Conservation (phyloP, 306 rosid genomes). For the Vicia sativa region DNA sequence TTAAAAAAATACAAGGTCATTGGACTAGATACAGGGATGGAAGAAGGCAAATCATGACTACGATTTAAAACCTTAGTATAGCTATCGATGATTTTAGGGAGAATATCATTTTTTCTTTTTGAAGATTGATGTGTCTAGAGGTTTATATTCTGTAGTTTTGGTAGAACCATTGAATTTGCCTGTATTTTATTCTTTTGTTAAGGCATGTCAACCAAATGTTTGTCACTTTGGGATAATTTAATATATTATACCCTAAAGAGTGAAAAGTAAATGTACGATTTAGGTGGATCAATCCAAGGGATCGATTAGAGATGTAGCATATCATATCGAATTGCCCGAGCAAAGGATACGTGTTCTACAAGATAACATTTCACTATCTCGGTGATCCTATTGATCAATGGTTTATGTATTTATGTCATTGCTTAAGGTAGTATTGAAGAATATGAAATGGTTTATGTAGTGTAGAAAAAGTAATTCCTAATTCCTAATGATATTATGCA, state of each 20-base stretch:
- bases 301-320: slow-evolving; percentile 13
- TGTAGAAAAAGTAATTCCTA: slow-evolving; percentile 4
- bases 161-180: slow-evolving; percentile 1
- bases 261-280: slow-evolving; percentile 8
- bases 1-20: no score
- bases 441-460: slow-evolving; percentile 4
- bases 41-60: neutral
- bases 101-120: neutral
- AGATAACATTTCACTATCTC: slow-evolving; percentile 22
- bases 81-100: neutral
- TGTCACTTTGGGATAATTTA: slow-evolving; percentile 13
- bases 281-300: slow-evolving; percentile 24
- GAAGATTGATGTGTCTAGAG: slow-evolving; percentile 27
- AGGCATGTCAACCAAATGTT: slow-evolving; percentile 9
- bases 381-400: slow-evolving; percentile 18
- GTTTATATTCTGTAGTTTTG: slow-evolving; percentile 12
- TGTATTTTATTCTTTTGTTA: slow-evolving; percentile 18
- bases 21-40: no score
- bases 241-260: slow-evolving; percentile 21
- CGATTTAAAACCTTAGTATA: neutral
- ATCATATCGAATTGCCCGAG: slow-evolving; percentile 8
- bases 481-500: slow-evolving; percentile 18
- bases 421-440: slow-evolving; percentile 3
- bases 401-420: slow-evolving; percentile 18
- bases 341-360: slow-evolving; percentile 18